phyloP scores from a whole-genome alignment of 2,329 filamentous ascomycete species.

The Mycosphaerella arachidis region DNA sequence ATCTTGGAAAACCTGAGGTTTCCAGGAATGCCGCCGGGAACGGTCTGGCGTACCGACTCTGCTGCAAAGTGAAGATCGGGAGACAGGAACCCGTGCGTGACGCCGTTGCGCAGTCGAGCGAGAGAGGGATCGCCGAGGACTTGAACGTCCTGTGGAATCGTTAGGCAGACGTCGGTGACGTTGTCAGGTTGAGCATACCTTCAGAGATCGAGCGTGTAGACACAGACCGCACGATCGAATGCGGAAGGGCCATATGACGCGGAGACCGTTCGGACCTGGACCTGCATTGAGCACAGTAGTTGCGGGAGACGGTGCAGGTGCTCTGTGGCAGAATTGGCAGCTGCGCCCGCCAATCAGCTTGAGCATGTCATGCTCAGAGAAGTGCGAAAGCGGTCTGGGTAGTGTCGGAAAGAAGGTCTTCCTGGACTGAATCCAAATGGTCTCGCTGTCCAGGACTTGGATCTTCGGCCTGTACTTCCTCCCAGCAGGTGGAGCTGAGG shows the following conservation, averaged over 20 bases:
- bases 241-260: constrained; percentile 67
- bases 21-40: constrained; percentile 42
- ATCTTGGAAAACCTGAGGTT: constrained; percentile 58
- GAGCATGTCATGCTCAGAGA: constrained; percentile 73
- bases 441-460: constrained; percentile 52
- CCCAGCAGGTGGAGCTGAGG: constrained; percentile 8
- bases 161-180: not conserved
- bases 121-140: constrained; percentile 57
- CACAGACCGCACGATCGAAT: constrained; percentile 64
- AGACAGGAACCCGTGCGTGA: constrained; percentile 62
- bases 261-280: constrained; percentile 57
- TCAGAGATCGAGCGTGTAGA: constrained; percentile 56
- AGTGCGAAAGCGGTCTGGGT: constrained; percentile 62
- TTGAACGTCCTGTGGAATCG: constrained; percentile 59
- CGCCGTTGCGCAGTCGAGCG: constrained; percentile 60
- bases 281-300: constrained; percentile 54
- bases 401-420: constrained; percentile 61
- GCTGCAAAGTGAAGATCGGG: constrained; percentile 58
- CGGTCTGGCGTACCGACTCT: constrained; percentile 50
- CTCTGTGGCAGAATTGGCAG: constrained; percentile 65
- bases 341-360: constrained; percentile 57
- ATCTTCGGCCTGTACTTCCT: constrained; percentile 14
- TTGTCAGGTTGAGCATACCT: constrained; percentile 51
- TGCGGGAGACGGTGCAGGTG: constrained; percentile 26
- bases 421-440: constrained; percentile 67